Base-by-base conservation (phyloP, 23 red algal species). In the Pyropia haitanensis region DNA sequence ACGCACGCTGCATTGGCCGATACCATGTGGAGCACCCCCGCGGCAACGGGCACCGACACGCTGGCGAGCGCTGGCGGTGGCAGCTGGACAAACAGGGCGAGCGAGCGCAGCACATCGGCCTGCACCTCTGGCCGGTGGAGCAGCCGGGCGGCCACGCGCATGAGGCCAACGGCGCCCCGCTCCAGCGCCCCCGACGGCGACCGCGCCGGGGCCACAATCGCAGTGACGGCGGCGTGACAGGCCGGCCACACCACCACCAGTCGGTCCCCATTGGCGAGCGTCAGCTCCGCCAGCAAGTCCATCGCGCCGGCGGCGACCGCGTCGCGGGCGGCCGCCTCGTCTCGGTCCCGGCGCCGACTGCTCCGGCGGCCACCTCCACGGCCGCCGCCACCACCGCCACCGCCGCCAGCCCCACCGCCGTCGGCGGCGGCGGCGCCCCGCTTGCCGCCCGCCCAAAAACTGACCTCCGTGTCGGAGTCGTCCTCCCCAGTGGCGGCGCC, bases 31-130 rank as follows among this genome's bases (percentile, higher is more conserved):
- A 68, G 65, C 24, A 96, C 73, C 32, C 82, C 91, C n/a, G 68
- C 68, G 16, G 79, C 75, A 18, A 96, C 31, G 13, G 71, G 76
- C 17, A 72, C 67, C 15, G 81, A 58, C 16, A 96, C 49, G 8
- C 49, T 63, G 25, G 70, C 77, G 49, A 82, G 80, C 12, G 70
- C 60, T n/a, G 78, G 53, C 3, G 70, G 22, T 9, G 80, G 68
- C 56, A 96, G 64, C 27, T 80, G 61, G 6, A 96, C 72, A 27
- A 96, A 60, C 13, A 96, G 70, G 59, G 79, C 82, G 14, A 96
- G 73, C n/a, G 68, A 72, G 10, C 77, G 67, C 22, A 88, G 70
- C 12, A 88, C 77, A 16, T 88, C 83, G 58, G 67, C 64, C 56
- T 73, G 62, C 15, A 85, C 63, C 31, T 88, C 83, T 26, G 44